Evolutionary conservation across 2,329 filamentous ascomycete genomes (phyloP), one percentile per base, ranked within the genome.

Genomic region (Hypomyces rosellus): DNA sequence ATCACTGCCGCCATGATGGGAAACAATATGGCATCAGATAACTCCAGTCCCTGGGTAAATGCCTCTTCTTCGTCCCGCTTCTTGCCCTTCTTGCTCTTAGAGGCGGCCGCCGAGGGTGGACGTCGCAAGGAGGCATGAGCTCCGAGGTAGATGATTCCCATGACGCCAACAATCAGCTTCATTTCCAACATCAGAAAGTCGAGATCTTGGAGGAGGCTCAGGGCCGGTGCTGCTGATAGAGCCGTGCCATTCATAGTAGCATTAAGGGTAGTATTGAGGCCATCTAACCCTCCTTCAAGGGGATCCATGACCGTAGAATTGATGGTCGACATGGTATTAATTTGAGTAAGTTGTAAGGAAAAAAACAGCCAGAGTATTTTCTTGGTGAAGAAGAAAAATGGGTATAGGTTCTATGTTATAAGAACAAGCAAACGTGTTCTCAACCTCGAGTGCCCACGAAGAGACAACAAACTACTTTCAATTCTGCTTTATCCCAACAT

Each of bases 81-180:
- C 5, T 70, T 69, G 37, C 66, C 63, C 57, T 69, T 66, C 46
- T 71, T 70, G 49, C 72, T 72, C 61, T 80, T 81, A 12, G 74
- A 63, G 1, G 82, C 77, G 2, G 74, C 84, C 1, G 92, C 91
- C 1, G 91, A 95, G 0, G 86, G 82, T 1, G 92, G 92, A 15
- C 89, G 81, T 13, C 86, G 84, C 16, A 97, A 78, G 1, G 91
- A 87, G n/a, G 87, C 88, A 66, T 96, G 88, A 8, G 90, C 82
- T 44, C 88, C 88, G 5, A 89, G 77, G 68, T 88, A 93, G 63
- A 96, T 95, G 48, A 90, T 88, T 55, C 87, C 83, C 14, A 96
- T 68, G 13, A 90, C 85, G 25, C 88, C 85, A 53, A 84, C 62
- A 50, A 81, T 65, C 42, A 82, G 71, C 55, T 74, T 73, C 14